Conservation (phyloP, 2,329 filamentous ascomycete genomes). For the Samsoniella hepiali region DNA sequence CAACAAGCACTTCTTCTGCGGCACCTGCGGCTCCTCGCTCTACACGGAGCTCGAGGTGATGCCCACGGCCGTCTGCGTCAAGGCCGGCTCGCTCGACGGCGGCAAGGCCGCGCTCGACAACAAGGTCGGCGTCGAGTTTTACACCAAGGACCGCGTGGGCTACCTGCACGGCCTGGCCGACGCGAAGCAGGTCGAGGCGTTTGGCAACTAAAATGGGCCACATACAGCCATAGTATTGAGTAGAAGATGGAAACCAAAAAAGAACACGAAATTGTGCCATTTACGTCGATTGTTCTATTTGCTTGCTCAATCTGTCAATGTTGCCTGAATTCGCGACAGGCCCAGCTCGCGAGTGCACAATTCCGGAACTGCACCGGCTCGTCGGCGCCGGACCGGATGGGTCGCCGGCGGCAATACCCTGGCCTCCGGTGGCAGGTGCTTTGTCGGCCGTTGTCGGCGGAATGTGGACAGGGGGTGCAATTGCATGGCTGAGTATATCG, state of each 20-base stretch:
- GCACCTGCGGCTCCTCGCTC: constrained; percentile 47
- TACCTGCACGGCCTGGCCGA: constrained; percentile 42
- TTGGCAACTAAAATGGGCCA: constrained; percentile 21
- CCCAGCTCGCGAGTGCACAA: constrained; percentile 37
- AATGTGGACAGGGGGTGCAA: too few relatives aligned
- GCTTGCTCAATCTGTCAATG: background rate
- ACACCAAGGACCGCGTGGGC: constrained; percentile 45
- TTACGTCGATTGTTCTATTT: background rate
- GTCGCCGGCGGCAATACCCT: constrained; percentile 38
- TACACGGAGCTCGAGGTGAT: constrained; percentile 53
- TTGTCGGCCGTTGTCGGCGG: constrained; percentile 20
- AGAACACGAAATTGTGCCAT: too few relatives aligned
- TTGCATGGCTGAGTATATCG: too few relatives aligned
- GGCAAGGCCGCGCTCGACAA: constrained; percentile 41
- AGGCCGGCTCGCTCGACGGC: constrained; percentile 50
- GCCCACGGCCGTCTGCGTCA: constrained; percentile 47
- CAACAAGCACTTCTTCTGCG: constrained; percentile 56
- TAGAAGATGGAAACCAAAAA: background rate
- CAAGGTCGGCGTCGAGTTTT: constrained; percentile 50
- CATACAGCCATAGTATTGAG: background rate
- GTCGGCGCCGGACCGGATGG: constrained; percentile 36
- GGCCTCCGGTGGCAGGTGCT: constrained; percentile 28
- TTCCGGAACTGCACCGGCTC: constrained; percentile 37
- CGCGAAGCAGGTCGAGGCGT: constrained; percentile 44
- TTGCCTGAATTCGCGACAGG: constrained; percentile 16